Base-by-base conservation (phyloP, 768 basidiomycete species). In the Pholiota conissans region DNA sequence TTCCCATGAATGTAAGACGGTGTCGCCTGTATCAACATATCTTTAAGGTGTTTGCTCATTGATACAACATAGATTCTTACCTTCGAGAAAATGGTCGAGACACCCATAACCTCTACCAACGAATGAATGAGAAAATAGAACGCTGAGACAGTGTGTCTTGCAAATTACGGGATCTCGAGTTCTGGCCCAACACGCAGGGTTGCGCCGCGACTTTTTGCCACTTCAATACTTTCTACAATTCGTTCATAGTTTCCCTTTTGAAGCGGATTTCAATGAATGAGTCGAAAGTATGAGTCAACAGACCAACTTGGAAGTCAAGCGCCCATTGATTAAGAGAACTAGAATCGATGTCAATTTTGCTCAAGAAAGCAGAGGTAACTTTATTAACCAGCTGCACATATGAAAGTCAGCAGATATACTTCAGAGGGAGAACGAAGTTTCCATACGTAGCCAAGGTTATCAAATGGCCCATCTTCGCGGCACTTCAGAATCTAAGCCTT, bases 281-380 rank as follows among this genome's bases (percentile, higher is more conserved):
- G 14, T 13, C 5, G n/a, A 20, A 29, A 28, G 20, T 45, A 10
- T 14, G 39, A 46, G 46, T 8, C 26, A n/a, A 26, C 10, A 27
- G 13, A 60, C 76, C 60, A 66, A 90, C 95, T 69, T 95, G 86
- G 60, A 98, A 98, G 71, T 98, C 96, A 35, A 98, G 75, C 6
- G 97, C 91, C 94, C 96, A 98, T 73, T 99, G 96, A 67, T 98
- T 96, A 27, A 99, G 78, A 14, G 94, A 95, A 70, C 94, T 96
- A 63, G 14, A 46, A 10, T n/a, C 20, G 27, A 58, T 47, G 13
- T 42, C 42, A 18, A 51, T 4, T 26, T 16, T 28, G 27, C 37
- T 28, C 18, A 9, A 26, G 18, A 9, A 52, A 28, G 4, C 24
- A 55, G 47, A 53, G 29, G 42, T n/a, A 24, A 32, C n/a, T 16